phyloP scores from a whole-genome alignment of 331 rosid species.

The Cucumis variabilis region DNA sequence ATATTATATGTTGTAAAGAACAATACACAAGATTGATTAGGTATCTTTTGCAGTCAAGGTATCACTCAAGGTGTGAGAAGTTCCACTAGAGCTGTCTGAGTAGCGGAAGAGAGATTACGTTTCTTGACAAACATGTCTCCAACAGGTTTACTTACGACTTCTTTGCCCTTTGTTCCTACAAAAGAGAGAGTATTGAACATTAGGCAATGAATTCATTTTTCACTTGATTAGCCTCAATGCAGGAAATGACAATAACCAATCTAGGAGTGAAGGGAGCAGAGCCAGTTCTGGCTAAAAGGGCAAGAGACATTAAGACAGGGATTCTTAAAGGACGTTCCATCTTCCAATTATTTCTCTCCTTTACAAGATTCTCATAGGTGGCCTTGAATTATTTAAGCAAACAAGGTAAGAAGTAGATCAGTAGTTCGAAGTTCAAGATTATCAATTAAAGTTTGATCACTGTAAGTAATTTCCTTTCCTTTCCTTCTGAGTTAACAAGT shows the following conservation, averaged over 20 bases:
- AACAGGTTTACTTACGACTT: constrained; percentile 59
- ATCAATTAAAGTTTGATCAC: neutral
- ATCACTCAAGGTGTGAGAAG: constrained; percentile 81
- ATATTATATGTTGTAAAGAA: neutral
- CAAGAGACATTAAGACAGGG: constrained; percentile 64
- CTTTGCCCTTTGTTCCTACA: neutral
- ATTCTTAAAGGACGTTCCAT: constrained; percentile 75
- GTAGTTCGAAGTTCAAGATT: neutral
- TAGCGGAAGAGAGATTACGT: constrained; percentile 77
- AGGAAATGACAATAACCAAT: constrained; percentile 48
- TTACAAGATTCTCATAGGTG: constrained; percentile 57
- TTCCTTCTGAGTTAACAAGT: neutral
- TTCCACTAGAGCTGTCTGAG: constrained; percentile 73
- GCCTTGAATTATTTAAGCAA: constrained; percentile 54
- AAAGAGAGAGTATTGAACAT: constrained; percentile 20
- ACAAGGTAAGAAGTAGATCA: constrained; percentile 44
- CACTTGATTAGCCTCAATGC: constrained; percentile 74
- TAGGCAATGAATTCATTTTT: constrained; percentile 52
- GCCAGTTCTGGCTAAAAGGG: constrained; percentile 67
- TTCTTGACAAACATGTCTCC: constrained; percentile 62
- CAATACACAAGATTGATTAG: neutral
- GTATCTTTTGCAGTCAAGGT: constrained; percentile 63
- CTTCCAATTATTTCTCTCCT: constrained; percentile 64
- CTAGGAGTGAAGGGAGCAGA: constrained; percentile 47
- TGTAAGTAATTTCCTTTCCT: constrained; percentile 4